phyloP scores from a whole-genome alignment of 1,284 basidiomycete genomes.

The Cutaneotrichosporon sp. region DNA sequence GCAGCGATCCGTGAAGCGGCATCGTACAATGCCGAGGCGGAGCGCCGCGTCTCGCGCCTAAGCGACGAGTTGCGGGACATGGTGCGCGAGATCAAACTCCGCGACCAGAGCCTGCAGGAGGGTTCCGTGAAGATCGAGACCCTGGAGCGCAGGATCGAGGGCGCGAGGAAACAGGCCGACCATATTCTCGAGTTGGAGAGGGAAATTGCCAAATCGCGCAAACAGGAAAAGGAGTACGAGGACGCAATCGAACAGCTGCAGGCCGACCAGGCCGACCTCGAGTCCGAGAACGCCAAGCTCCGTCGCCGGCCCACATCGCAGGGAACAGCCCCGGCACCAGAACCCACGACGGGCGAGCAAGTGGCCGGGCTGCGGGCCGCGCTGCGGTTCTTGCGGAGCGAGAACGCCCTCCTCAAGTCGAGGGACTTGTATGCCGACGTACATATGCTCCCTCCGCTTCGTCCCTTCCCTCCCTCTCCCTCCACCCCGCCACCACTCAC shows the following conservation, averaged over 20 bases:
- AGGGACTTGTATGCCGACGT: slow-evolving; percentile 82
- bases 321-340: not conserved
- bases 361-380: slow-evolving; percentile 86
- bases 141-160: slow-evolving; percentile 87
- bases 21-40: slow-evolving; percentile 85
- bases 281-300: slow-evolving; percentile 81
- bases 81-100: slow-evolving; percentile 72
- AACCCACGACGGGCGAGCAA: slow-evolving; percentile 52
- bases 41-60: slow-evolving; percentile 77
- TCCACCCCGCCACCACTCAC: slow-evolving; percentile 25
- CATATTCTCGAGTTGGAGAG: slow-evolving; percentile 74
- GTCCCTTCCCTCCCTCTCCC: slow-evolving; percentile 17
- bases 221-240: slow-evolving; percentile 83
- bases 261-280: slow-evolving; percentile 77
- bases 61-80: slow-evolving; percentile 87
- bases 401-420: slow-evolving; percentile 89
- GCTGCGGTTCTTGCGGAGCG: slow-evolving; percentile 80
- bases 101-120: slow-evolving; percentile 90
- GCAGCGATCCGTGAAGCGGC: slow-evolving; percentile 79
- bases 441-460: slow-evolving; percentile 66
- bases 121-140: slow-evolving; percentile 87
- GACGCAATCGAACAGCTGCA: slow-evolving; percentile 92
- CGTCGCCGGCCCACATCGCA: slow-evolving; percentile 61
- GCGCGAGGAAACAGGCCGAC: slow-evolving; percentile 78
- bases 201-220: slow-evolving; percentile 74